Conservation (phyloP, 352 stramenopile species). For the Pythium folliculosum region DNA sequence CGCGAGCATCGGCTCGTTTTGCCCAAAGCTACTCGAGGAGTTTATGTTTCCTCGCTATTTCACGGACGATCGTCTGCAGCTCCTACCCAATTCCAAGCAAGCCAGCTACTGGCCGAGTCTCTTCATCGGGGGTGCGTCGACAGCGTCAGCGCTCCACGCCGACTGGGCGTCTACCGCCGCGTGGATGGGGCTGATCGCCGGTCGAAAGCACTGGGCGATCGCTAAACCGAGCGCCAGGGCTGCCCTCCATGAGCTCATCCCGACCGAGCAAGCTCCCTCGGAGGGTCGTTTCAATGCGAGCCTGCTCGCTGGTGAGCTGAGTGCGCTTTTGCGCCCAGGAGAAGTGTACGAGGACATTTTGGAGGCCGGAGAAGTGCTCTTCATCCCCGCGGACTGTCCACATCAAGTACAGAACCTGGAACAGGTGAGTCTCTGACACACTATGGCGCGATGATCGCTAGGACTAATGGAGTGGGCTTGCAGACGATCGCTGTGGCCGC, state of each 20-base stretch:
- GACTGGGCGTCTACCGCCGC: conserved; percentile 38
- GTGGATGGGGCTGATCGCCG: conserved; percentile 40
- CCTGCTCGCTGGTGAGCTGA: conserved; percentile 20
- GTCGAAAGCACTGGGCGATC: conserved; percentile 42
- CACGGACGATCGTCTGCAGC: conserved; percentile 27
- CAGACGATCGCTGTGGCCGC: conserved; percentile 39
- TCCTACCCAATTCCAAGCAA: conserved; percentile 25
- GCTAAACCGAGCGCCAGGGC: conserved; percentile 31
- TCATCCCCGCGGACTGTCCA: conserved; percentile 36
- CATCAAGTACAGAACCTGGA: conserved; percentile 46
- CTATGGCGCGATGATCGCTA: too few relatives aligned
- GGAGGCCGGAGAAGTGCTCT: conserved; percentile 39
- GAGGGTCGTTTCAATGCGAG: conserved; percentile 31
- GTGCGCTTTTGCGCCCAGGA: conserved; percentile 21
- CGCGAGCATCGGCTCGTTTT: conserved; percentile 33
- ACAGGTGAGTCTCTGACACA: conserved; percentile 19
- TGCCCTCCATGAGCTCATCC: conserved; percentile 31
- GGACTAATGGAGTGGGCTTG: too few relatives aligned
- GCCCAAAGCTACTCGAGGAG: conserved; percentile 30
- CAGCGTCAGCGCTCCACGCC: conserved; percentile 34
- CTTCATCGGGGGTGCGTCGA: conserved; percentile 37
- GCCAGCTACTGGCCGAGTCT: conserved; percentile 43
- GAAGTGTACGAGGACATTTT: conserved; percentile 39
- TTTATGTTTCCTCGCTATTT: conserved; percentile 38
- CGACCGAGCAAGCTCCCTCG: conserved; percentile 5